Base-by-base conservation (phyloP, 768 basidiomycete genomes). In the Boletus vermiculosoides region DNA sequence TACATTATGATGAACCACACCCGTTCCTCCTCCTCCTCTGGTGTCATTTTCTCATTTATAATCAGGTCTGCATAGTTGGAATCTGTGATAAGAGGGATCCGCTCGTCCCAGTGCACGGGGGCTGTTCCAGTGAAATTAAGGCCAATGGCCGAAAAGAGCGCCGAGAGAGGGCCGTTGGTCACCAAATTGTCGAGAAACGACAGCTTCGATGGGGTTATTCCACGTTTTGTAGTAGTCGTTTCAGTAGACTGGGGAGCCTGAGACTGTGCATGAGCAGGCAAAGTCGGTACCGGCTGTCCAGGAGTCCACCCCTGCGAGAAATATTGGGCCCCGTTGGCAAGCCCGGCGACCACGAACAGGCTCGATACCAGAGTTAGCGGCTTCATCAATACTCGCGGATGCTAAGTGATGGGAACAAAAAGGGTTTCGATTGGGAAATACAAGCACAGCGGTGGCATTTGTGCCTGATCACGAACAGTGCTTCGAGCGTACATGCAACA, bases 281-380 rank as follows among this genome's bases (percentile, higher is more conserved):
- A n/a, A n/a, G 70, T 73, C 12, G 70, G 64, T 25, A 76, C 76
- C 0, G 83, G 75, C 66, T 92, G 86, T 30, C 89, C 90, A 3
- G 91, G 91, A 30, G 75, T 66, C 91, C 91, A 93, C n/a, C 91
- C 92, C 33, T 76, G 76, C 4, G 90, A 91, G 72, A 92, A 86
- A 71, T 91, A 92, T 61, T 89, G 85, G 13, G 88, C 39, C n/a
- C n/a, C 89, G 50, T 73, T 72, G 44, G 46, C 63, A n/a, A 73
- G 60, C 18, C 59, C 59, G 5, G 50, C 40, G 12, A 58, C 52
- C 20, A 39, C 49, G 20, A 70, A 54, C 23, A 73, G 28, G 73
- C 70, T 46, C 77, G 69, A 53, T 71, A 61, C 52, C 64, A 81
- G 60, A 30, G 72, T 63, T 36, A 75, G 70, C 53, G 78, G 53